Base-by-base conservation (phyloP, 2,329 filamentous ascomycete genomes). In the Neofusicoccum sp. region DNA sequence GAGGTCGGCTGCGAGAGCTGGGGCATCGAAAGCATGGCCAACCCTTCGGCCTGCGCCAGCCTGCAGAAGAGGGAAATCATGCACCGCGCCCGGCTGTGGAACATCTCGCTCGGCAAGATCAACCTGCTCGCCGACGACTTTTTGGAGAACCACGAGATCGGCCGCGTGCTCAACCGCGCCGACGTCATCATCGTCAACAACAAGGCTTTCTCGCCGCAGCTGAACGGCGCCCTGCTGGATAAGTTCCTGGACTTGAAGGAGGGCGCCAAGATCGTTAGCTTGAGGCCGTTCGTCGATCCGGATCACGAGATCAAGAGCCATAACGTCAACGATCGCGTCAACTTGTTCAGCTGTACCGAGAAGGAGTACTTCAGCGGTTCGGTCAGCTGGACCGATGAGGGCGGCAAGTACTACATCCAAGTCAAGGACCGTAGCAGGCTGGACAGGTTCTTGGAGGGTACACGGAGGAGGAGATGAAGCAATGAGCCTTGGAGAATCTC, bases 151-250 rank as follows among this genome's bases (percentile, higher is more conserved):
- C 73, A 83, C 14, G 81, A 82, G 61, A 91, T 97, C 51, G 82
- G 87, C 62, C 82, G 86, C 26, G 87, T 88, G 6, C 82, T 99
- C 53, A 88, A 89, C 73, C 86, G 88, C 59, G 93, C 95, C 1
- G 95, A 99, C 72, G 93, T 98, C n/a, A 86, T 99, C 16, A 84
- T 99, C 28, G 93, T 98, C 68, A 99, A 99, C 80, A 99, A 99
- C 77, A 93, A 98, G 76, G 95, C 92, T 2, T 99, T 99, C 76
- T 93, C 89, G 5, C 88, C 93, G 12, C 83, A 88, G 67, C 84
- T 97, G 60, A 99, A 98, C 76, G 89, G 91, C 70, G 85, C 86
- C 63, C 81, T 99, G 47, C 86, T 93, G 66, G 86, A 91, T 68
- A 91, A 96, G 79, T 98, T 99, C 70, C 79, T 99, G 63, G 95